Evolutionary conservation across 108 stramenopile species (phyloP).

Genomic region (Hondaea fermentalgiana): DNA sequence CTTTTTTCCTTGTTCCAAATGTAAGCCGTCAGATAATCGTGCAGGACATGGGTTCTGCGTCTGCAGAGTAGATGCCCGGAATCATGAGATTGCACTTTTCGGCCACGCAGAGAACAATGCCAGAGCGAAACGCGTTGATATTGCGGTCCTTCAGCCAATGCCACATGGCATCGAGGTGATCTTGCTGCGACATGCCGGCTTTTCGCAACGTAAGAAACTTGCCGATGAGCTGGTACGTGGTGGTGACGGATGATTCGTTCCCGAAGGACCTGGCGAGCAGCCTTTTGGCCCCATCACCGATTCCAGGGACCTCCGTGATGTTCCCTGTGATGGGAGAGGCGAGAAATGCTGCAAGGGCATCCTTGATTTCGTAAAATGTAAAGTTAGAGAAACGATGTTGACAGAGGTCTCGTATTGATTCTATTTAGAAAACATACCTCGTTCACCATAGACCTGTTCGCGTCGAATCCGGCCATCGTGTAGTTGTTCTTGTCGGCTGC

Average conservation of each 20-base stretch:
- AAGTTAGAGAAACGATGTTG: too few species aligned
- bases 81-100: constrained; percentile 51
- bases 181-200: constrained; percentile 35
- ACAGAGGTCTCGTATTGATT: neutral
- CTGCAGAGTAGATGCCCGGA: constrained; percentile 36
- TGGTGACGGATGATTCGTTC: neutral
- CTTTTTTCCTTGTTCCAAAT: too few species aligned
- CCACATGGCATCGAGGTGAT: constrained; percentile 55
- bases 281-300: constrained; percentile 16
- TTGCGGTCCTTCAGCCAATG: constrained; percentile 41
- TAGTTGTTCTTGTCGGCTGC: too few species aligned
- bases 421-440: neutral
- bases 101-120: constrained; percentile 49
- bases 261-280: neutral
- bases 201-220: constrained; percentile 49
- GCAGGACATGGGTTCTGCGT: too few species aligned
- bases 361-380: neutral
- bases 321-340: neutral
- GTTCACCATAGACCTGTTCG: neutral
- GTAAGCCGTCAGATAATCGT: too few species aligned
- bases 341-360: constrained; percentile 17
- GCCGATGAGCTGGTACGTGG: constrained; percentile 53
- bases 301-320: constrained; percentile 19
- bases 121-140: constrained; percentile 41
- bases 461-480: neutral